Evolutionary conservation across 352 stramenopile species (phyloP), one percentile per base, ranked within the genome.

Genomic region (Pythium coloratum): DNA sequence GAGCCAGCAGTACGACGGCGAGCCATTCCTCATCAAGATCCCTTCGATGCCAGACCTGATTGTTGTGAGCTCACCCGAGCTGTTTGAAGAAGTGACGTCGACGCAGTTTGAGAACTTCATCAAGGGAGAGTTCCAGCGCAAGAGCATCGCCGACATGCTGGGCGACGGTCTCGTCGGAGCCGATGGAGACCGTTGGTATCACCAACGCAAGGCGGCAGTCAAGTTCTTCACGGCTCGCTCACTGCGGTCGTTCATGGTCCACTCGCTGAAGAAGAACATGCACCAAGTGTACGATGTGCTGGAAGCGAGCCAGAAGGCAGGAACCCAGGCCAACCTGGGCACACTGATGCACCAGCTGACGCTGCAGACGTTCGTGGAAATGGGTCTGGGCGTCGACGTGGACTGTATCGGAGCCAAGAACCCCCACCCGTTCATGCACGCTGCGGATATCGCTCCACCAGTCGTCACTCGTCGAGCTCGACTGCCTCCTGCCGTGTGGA

Each of bases 291-390:
- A 38, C 18, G 54, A 62, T 13, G 34, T 64, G 16, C 46, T 72
- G 14, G 61, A 72, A 14, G 13, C 33, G 4, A 26, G 16, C 14
- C 30, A 8, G 3, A 32, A 38, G 1, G 20, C 56, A 1, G 49
- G 13, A 6, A 12, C 9, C 8, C 34, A 14, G 6, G 26, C 62
- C 16, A 47, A 76, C 10, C 63, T 81, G 36, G 60, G 46, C 1
- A 56, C 76, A 40, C 57, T 77, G 7, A 83, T 84, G 54, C 76
- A 84, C 36, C 56, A 67, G 14, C 84, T 88, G 38, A 71, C 78
- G 6, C 80, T 86, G 14, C 77, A 86, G 61, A 77, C 78, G 13
- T 90, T 88, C 51, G 68, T 80, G 0, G 76, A 87, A 20, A 67
- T 87, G 18, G 72, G 70, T 10, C 78, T 90, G 24, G 81, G 78